Percentiles rank a stretch among this genome's conserved stretches.
Conservation (phyloP, 495 filamentous ascomycete genomes). For the Aspergillus carlsbadensis region DNA sequence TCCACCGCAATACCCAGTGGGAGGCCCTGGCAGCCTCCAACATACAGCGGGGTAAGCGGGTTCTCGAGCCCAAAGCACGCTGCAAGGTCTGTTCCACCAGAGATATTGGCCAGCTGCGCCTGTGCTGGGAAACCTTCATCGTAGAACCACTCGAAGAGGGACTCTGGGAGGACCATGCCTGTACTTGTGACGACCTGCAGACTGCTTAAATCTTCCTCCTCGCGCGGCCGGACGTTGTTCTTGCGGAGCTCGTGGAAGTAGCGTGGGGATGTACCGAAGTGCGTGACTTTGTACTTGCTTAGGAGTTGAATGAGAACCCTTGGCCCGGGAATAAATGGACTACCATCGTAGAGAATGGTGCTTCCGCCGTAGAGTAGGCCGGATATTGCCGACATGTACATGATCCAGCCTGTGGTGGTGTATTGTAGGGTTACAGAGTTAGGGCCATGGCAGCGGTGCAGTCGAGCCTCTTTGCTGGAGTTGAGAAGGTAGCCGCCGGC, state of each 20-base stretch:
- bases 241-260: conserved; percentile 71
- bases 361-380: conserved; percentile 55
- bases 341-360: conserved; percentile 72
- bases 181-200: conserved; percentile 64
- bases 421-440: conserved; percentile 55
- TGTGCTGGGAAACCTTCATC: conserved; percentile 67
- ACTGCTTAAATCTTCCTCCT: conserved; percentile 58
- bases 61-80: conserved; percentile 70
- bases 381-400: conserved; percentile 64
- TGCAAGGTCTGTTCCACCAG: conserved; percentile 76
- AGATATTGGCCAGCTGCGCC: conserved; percentile 69
- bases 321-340: conserved; percentile 67
- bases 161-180: conserved; percentile 74
- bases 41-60: conserved; percentile 67
- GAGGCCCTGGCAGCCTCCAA: conserved; percentile 66
- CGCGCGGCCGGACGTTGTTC: conserved; percentile 53
- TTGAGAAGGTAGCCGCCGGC: conserved; percentile 61
- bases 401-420: conserved; percentile 78
- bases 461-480: conserved; percentile 56
- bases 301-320: conserved; percentile 58
- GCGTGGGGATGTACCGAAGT: conserved; percentile 69
- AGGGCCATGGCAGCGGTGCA: conserved; percentile 55
- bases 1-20: conserved; percentile 63
- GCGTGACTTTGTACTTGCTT: conserved; percentile 40
- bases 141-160: conserved; percentile 81